Percentiles rank a stretch among this genome's conserved stretches.
Conservation (phyloP, 2,329 filamentous ascomycete genomes). For the Arthrinium phaeospermum region DNA sequence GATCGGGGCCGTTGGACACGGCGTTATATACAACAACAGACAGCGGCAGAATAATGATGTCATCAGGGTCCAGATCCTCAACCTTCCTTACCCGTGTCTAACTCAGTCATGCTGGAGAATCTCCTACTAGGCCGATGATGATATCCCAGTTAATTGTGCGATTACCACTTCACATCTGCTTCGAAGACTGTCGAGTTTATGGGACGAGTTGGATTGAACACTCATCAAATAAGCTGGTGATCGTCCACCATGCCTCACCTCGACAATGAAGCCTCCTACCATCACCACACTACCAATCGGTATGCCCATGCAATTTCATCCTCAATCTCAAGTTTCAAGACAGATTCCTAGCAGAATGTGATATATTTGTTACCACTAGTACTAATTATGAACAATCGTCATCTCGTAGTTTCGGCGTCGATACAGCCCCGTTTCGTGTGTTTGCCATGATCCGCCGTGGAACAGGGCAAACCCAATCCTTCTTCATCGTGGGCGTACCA, state of each 20-base stretch:
- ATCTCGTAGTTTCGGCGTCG: neutral
- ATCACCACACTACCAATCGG: neutral
- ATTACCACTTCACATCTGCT: too few species aligned
- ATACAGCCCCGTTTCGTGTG: neutral
- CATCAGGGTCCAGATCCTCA: conserved; percentile 9
- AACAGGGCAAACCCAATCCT: neutral
- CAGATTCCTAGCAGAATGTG: neutral
- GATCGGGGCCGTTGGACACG: neutral
- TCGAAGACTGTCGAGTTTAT: too few species aligned
- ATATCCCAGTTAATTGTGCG: too few species aligned
- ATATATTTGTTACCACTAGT: conserved; percentile 13
- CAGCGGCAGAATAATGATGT: neutral
- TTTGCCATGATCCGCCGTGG: neutral
- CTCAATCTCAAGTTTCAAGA: neutral
- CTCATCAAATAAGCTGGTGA: too few species aligned
- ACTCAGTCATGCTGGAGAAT: too few species aligned
- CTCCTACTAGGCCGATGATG: too few species aligned
- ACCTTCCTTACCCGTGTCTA: neutral
- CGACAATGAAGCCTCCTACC: neutral
- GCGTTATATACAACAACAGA: too few species aligned
- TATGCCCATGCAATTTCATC: too few species aligned
- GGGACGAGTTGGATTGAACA: too few species aligned
- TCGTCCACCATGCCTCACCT: neutral
- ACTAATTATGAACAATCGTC: conserved; percentile 15
- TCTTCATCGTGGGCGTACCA: neutral